Conservation (phyloP, 1,284 basidiomycete species). For the Athelia sp. region DNA sequence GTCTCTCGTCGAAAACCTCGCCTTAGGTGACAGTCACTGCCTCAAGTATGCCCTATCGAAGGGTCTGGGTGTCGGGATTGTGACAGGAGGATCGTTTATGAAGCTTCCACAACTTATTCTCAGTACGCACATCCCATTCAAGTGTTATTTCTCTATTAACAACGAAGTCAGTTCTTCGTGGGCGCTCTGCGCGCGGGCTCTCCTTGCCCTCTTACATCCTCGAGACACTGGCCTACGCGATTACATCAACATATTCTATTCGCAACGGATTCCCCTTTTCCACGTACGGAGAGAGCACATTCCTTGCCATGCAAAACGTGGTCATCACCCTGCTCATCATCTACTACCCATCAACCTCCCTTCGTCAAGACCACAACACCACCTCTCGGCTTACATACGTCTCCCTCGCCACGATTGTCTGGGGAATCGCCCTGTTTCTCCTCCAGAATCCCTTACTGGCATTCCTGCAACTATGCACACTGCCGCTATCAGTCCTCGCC, state of each 20-base stretch:
- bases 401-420: constrained; percentile 32
- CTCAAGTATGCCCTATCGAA: constrained; percentile 92
- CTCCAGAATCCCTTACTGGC: constrained; percentile 52
- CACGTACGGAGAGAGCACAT: constrained; percentile 92
- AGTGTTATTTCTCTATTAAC: constrained; percentile 6
- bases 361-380: constrained; percentile 18
- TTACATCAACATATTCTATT: constrained; percentile 83
- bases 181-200: constrained; percentile 78
- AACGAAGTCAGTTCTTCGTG: constrained; percentile 56
- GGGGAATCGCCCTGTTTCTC: constrained; percentile 41
- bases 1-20: constrained; percentile 84
- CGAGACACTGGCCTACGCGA: constrained; percentile 84
- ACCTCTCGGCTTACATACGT: constrained; percentile 32
- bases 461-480: constrained; percentile 70
- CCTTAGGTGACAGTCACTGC: constrained; percentile 81
- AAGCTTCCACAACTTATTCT: constrained; percentile 88
- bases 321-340: constrained; percentile 81
- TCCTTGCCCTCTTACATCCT: constrained; percentile 78
- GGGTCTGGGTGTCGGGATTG: constrained; percentile 88
- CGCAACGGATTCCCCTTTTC: constrained; percentile 87
- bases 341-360: constrained; percentile 40
- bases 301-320: constrained; percentile 82
- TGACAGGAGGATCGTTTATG: constrained; percentile 91
- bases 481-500: constrained; percentile 80
- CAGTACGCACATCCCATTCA: constrained; percentile 40